phyloP scores from a whole-genome alignment of 257 asterid genomes.

The Solanum sejunctum region DNA sequence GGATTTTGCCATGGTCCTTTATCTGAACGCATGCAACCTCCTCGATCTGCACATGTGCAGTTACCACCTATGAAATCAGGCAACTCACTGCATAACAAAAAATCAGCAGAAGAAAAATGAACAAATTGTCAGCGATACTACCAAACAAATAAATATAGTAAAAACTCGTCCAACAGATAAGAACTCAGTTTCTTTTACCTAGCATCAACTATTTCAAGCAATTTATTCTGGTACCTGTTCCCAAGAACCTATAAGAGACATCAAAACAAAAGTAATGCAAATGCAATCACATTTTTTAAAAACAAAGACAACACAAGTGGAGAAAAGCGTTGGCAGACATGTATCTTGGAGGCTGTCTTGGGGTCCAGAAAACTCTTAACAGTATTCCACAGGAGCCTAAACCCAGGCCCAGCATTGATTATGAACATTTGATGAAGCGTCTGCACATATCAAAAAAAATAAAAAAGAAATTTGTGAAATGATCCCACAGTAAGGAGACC shows the following conservation, averaged over 20 bases:
- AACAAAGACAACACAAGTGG: not conserved
- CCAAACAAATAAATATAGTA: not conserved
- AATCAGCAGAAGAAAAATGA: not conserved
- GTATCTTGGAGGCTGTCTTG: conserved; percentile 91
- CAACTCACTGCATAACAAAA: conserved; percentile 49
- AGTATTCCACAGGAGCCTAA: conserved; percentile 84
- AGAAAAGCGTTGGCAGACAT: conserved; percentile 28
- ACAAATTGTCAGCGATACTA: not conserved
- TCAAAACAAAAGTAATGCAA: not conserved
- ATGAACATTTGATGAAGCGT: conserved; percentile 95
- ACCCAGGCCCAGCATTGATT: conserved; percentile 91
- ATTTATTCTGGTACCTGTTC: conserved; percentile 62
- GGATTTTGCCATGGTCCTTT: conserved; percentile 99
- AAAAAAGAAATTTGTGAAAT: not conserved
- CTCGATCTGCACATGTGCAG: conserved; percentile 73
- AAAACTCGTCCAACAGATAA: not conserved
- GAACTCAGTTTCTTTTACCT: conserved; percentile 35
- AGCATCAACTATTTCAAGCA: conserved; percentile 84
- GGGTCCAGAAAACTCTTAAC: conserved; percentile 83
- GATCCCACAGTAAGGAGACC: not conserved
- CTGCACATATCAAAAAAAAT: conserved; percentile 36
- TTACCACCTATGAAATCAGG: conserved; percentile 91
- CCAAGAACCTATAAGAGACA: conserved; percentile 63
- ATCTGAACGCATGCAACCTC: conserved; percentile 91
- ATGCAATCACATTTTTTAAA: not conserved